Conservation (phyloP, 1,284 basidiomycete species). For the Apiotrichum domesticum region DNA sequence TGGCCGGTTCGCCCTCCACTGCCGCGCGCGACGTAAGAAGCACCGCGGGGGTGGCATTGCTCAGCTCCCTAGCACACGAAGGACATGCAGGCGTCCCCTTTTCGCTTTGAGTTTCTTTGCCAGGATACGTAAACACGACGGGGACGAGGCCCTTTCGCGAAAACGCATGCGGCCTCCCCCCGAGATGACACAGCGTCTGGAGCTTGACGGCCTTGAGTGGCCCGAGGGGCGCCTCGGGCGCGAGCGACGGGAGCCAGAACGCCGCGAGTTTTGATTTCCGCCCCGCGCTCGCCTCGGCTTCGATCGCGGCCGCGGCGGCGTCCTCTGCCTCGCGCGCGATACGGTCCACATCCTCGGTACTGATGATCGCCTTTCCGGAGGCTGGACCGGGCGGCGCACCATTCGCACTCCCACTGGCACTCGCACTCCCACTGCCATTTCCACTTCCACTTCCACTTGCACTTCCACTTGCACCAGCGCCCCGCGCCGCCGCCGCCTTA, state of each 20-base stretch:
- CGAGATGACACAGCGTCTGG: slow-evolving; percentile 77
- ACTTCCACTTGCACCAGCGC: neutral
- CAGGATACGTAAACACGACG: slow-evolving; percentile 63
- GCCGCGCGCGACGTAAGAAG: slow-evolving; percentile 44
- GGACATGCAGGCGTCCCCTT: slow-evolving; percentile 64
- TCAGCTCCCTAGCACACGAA: slow-evolving; percentile 76
- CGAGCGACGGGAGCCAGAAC: slow-evolving; percentile 86
- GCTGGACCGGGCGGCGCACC: neutral
- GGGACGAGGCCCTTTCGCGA: slow-evolving; percentile 70
- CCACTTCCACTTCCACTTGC: no score
- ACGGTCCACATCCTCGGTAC: slow-evolving; percentile 51
- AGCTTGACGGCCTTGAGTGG: slow-evolving; percentile 71
- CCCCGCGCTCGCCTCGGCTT: slow-evolving; percentile 70
- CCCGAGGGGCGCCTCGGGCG: slow-evolving; percentile 62
- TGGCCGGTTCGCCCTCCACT: slow-evolving; percentile 31
- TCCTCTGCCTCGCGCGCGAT: slow-evolving; percentile 75
- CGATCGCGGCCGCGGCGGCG: slow-evolving; percentile 69
- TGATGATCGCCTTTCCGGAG: slow-evolving; percentile 1
- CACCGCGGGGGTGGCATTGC: slow-evolving; percentile 69
- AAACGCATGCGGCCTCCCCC: slow-evolving; percentile 55
- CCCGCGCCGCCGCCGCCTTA: slow-evolving; percentile 2
- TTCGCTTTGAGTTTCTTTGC: slow-evolving; percentile 11
- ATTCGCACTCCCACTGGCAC: neutral
- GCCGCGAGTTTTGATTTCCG: slow-evolving; percentile 82
- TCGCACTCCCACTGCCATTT: no score